A percentile compares a stretch with the other conserved stretches of the same genome.
Conservation (phyloP, 139 green algal species). For the Chlorella sorokiniana region DNA sequence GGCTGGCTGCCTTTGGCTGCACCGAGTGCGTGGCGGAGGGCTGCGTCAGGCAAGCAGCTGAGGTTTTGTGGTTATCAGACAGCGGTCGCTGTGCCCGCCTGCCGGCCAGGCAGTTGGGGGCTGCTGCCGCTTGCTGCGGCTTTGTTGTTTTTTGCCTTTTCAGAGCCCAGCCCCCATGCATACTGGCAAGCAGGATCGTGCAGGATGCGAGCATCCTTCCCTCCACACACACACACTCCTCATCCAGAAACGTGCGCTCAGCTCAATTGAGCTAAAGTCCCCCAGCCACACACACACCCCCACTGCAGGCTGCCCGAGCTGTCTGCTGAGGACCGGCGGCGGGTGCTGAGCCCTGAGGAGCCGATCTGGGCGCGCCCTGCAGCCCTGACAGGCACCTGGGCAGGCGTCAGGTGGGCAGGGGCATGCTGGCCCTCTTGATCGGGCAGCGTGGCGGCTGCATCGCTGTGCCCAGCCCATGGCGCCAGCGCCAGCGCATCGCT, state of each 20-base stretch:
- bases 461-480: background rate
- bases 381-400: background rate
- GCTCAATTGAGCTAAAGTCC: background rate
- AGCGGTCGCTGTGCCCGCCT: no score
- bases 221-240: background rate
- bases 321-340: constrained; percentile 22
- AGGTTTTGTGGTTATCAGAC: background rate
- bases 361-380: constrained; percentile 29
- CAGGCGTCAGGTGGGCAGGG: background rate
- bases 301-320: constrained; percentile 34
- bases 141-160: no score
- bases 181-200: background rate
- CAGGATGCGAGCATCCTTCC: background rate
- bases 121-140: no score
- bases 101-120: no score
- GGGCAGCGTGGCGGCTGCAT: no score
- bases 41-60: background rate
- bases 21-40: background rate
- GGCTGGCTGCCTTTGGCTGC: constrained; percentile 40
- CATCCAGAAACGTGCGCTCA: background rate
- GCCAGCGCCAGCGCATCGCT: no score
- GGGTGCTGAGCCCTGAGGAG: constrained; percentile 32
- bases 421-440: background rate
- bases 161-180: no score
- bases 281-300: constrained; percentile 12